Evolutionary conservation across 441 rosid genomes (phyloP).

Genomic region (Eruca vesicaria): DNA sequence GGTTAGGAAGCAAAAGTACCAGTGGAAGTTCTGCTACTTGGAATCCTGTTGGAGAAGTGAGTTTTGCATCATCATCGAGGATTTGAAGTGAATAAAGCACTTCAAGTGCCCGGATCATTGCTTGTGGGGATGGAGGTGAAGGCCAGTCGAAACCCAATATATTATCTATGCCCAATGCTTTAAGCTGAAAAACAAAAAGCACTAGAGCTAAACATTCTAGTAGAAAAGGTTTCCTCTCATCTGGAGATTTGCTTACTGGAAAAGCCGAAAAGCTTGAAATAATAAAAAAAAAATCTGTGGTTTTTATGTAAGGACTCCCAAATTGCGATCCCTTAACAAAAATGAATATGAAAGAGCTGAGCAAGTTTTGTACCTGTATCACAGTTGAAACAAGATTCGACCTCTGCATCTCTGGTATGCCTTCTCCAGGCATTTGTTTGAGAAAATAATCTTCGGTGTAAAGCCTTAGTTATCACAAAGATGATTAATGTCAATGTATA

Average conservation of each 20-base stretch:
- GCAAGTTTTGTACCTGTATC: conserved; percentile 62
- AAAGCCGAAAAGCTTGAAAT: not conserved
- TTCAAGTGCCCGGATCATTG: conserved; percentile 94
- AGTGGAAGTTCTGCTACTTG: conserved; percentile 97
- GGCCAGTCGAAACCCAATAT: conserved; percentile 96
- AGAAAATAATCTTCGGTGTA: conserved; percentile 86
- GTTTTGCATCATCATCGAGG: conserved; percentile 97
- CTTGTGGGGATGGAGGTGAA: conserved; percentile 90
- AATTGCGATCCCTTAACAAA: not conserved
- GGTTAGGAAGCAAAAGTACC: conserved; percentile 39
- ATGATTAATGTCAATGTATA: not conserved
- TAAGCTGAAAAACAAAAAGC: conserved; percentile 53
- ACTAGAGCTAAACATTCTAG: not conserved
- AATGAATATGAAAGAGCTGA: conserved; percentile 10
- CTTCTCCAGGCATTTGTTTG: conserved; percentile 79
- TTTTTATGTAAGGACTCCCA: not conserved
- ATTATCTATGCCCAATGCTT: conserved; percentile 95
- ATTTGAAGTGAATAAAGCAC: conserved; percentile 88
- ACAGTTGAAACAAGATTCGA: conserved; percentile 91
- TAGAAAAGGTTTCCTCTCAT: conserved; percentile 5
- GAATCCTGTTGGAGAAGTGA: conserved; percentile 94
- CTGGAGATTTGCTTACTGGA: not conserved
- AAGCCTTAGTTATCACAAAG: conserved; percentile 51
- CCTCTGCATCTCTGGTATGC: conserved; percentile 95
- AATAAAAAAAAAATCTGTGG: not conserved